Base-by-base conservation (phyloP, 2,329 filamentous ascomycete genomes). In the Colletotrichum abscissum region DNA sequence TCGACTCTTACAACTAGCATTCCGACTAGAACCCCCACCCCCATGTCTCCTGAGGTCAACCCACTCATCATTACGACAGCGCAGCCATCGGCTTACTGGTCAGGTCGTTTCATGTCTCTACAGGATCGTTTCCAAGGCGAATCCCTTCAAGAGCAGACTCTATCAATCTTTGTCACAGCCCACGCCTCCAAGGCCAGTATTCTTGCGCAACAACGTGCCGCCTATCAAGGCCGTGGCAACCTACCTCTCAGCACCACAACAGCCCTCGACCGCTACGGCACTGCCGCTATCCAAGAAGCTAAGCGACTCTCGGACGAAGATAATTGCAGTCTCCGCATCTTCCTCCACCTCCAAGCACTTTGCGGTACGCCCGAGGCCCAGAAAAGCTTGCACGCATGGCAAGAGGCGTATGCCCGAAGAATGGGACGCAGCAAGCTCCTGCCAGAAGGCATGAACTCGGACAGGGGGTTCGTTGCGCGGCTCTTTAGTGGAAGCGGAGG, bases 31-130 rank as follows among this genome's bases (percentile, higher is more conserved):
- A 26, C 56, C 7, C 46, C 58, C 4, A 72, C 62, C 6, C 68
- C 71, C 3, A 33, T 35, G 9, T 55, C 26, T 16, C 22, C 58
- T 30, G 58, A 72, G 24, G 12, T 30, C 14, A 74, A 74, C 12
- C 68, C 58, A 14, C 6, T 49, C 55, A 78, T 80, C 2, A 79
- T 90, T 16, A 78, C 79, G 63, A 81, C 78, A 0, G 84, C 87
- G 2, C 86, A 88, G 76, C 81, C 85, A 6, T 84, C 86, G 2
- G 80, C 84, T 3, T 92, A 91, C 79, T 93, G 91, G 91, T 83
- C 86, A 12, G 91, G 91, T 22, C 88, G 91, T 52, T 92, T 92
- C 78, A 82, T 86, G 63, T 82, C 88, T 2, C 80, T 92, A 0
- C 84, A 88, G 63, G 90, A 92, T 80, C 86, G 84, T n/a, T 85